Evolutionary conservation across 257 asterid species (phyloP).

Genomic region (Nicotiana otophora): DNA sequence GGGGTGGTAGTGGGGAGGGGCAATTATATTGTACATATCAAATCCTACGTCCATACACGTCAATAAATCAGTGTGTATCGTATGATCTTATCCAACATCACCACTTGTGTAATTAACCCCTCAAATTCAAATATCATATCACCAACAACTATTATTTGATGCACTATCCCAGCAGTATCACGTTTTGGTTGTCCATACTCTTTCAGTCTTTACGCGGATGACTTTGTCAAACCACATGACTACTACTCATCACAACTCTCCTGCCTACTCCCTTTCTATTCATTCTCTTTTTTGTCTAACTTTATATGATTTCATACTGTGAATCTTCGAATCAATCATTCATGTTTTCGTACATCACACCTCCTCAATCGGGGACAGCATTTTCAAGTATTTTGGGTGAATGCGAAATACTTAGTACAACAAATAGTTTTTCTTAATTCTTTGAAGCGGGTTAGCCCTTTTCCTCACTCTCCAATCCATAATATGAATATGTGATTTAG

Average conservation of each 20-base stretch:
- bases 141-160: neutral
- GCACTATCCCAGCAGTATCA: neutral
- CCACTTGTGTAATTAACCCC: neutral
- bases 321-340: no score
- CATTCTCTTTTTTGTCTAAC: neutral
- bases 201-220: neutral
- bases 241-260: neutral
- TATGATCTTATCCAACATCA: neutral
- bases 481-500: no score
- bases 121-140: neutral
- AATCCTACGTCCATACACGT: conserved; percentile 3
- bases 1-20: neutral
- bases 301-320: no score
- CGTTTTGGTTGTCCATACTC: neutral
- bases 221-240: neutral
- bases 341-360: no score
- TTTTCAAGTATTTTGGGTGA: no score
- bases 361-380: no score
- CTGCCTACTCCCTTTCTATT: neutral
- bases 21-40: neutral
- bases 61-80: neutral
- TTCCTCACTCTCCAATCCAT: no score
- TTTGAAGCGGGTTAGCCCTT: no score
- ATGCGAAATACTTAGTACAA: no score
- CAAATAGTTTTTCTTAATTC: no score